These are phyloP conservation scores for Agapanthus africanus DNA, from an alignment of 106 monocot genomes.

Conservation along the genomic window DNA sequence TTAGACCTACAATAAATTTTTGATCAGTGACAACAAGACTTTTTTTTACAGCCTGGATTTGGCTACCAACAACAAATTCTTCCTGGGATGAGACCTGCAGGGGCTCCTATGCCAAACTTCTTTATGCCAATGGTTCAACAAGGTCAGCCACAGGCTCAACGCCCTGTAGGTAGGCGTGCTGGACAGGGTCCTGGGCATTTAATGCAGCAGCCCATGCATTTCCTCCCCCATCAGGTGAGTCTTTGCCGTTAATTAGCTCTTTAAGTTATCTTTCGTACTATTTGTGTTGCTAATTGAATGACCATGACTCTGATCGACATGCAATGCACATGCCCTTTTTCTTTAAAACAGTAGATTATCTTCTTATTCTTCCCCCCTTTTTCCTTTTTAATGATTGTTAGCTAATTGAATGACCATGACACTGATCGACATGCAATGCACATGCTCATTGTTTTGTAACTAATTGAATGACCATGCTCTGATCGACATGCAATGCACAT, in stretches of 20 bases:
- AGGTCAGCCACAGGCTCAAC: slow-evolving; percentile 46
- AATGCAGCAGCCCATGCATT: slow-evolving; percentile 45
- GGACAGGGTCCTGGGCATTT: slow-evolving; percentile 53
- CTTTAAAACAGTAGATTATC: neutral
- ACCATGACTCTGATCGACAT: neutral
- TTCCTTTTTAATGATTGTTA: neutral
- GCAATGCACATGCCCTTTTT: neutral
- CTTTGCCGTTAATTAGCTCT: slow-evolving; percentile 15
- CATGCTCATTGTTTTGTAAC: neutral
- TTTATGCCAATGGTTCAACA: slow-evolving; percentile 67
- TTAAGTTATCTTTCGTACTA: neutral
- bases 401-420: neutral
- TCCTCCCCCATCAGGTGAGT: slow-evolving; percentile 66
- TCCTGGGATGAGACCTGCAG: slow-evolving; percentile 82
- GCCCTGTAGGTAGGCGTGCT: slow-evolving; percentile 47
- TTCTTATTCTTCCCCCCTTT: neutral
- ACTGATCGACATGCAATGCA: neutral
- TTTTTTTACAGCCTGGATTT: slow-evolving; percentile 22
- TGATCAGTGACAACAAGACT: neutral
- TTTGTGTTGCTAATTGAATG: neutral
- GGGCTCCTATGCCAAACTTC: slow-evolving; percentile 65
- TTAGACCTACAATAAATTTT: neutral
- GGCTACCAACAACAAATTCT: slow-evolving; percentile 76
- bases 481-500: neutral
- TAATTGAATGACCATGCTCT: neutral